phyloP scores from a whole-genome alignment of 352 stramenopile genomes.

The Blastocystis sp. region DNA sequence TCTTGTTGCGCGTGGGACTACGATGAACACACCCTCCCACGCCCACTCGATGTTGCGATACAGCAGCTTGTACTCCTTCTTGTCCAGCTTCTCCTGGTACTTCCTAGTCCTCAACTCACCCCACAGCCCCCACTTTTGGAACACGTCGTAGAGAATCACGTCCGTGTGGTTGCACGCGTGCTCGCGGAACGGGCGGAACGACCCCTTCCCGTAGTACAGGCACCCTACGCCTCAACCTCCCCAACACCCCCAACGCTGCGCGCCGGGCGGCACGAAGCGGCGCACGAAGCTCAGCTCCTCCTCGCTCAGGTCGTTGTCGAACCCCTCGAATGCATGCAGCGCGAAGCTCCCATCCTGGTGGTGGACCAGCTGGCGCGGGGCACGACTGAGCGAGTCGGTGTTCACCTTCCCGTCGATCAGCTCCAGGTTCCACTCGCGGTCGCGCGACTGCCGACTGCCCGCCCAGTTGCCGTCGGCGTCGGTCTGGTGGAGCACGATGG shows the following conservation, averaged over 20 bases:
- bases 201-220: slow-evolving; percentile 40
- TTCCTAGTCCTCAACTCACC: not conserved
- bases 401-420: not conserved
- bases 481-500: slow-evolving; percentile 26
- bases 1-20: slow-evolving; percentile 1
- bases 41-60: slow-evolving; percentile 8
- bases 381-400: not conserved
- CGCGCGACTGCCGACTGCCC: not conserved
- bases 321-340: not conserved
- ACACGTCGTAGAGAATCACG: slow-evolving; percentile 25
- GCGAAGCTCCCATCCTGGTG: not conserved
- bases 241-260: not conserved
- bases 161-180: not conserved
- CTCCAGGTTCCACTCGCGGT: slow-evolving; percentile 28
- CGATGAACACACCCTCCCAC: not conserved
- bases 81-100: slow-evolving; percentile 8
- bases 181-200: not conserved
- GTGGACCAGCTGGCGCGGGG: not conserved
- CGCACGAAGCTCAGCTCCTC: slow-evolving; percentile 4
- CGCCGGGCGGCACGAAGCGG: not conserved
- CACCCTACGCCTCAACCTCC: not conserved
- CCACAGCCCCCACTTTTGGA: slow-evolving; percentile 4
- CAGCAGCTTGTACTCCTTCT: not conserved
- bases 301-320: not conserved
- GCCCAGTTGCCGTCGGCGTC: slow-evolving; percentile 18